Conservation (phyloP, 768 basidiomycete genomes). For the Boletus tylopilopsis region DNA sequence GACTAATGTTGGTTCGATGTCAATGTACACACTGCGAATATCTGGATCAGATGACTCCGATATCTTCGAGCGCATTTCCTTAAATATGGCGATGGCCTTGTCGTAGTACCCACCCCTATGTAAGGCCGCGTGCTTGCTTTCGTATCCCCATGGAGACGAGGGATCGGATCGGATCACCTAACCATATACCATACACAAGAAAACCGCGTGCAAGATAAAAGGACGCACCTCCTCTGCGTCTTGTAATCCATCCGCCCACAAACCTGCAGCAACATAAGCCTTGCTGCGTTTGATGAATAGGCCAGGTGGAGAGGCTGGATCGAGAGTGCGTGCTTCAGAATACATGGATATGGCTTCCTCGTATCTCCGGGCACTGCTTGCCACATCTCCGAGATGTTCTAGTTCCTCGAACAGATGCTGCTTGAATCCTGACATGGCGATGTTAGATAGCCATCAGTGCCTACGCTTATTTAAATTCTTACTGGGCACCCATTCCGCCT, state of each 20-base stretch:
- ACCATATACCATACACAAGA: neutral
- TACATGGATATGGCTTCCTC: slow-evolving; percentile 3
- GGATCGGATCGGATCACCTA: neutral
- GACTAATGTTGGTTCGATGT: neutral
- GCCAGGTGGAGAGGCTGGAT: neutral
- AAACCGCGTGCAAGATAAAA: neutral
- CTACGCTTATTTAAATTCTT: neutral
- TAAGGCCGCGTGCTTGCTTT: neutral
- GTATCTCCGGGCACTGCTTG: neutral
- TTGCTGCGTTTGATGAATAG: slow-evolving; percentile 8
- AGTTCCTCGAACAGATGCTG: neutral
- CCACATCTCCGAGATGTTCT: neutral
- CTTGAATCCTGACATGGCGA: neutral
- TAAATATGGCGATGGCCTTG: neutral
- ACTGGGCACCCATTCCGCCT: neutral
- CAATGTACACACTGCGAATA: neutral
- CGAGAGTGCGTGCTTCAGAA: neutral
- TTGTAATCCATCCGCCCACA: neutral
- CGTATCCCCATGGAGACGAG: neutral
- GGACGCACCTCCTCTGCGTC: slow-evolving; percentile 2
- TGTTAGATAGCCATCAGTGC: neutral
- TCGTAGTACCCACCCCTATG: neutral
- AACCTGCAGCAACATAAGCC: neutral
- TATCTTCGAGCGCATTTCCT: slow-evolving; percentile 4
- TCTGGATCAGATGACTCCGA: neutral